Percentiles rank a stretch among this genome's conserved stretches.
These are phyloP conservation scores for Rhizomucor miehei DNA, from an alignment of 371 early-diverging fungal species.

Conservation along the genomic window DNA sequence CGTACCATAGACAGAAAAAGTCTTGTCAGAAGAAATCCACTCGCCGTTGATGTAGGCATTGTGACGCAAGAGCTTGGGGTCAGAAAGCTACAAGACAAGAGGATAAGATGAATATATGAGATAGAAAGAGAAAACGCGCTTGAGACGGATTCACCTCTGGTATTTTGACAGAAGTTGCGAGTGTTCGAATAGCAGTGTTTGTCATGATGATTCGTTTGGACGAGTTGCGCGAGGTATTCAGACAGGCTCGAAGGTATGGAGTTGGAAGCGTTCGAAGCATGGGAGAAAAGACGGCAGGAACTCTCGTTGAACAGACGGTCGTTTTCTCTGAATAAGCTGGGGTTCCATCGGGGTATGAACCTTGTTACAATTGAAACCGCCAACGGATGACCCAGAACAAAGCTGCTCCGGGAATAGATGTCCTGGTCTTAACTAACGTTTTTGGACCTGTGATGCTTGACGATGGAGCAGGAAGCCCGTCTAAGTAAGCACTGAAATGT, in stretches of 20 bases:
- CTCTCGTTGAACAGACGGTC: too few species aligned
- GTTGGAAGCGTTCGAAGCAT: slow-evolving; percentile 13
- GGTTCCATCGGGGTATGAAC: too few species aligned
- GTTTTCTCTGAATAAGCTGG: too few species aligned
- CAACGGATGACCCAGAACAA: too few species aligned
- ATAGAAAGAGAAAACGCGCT: background rate
- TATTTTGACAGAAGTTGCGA: slow-evolving; percentile 22
- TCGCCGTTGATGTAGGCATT: slow-evolving; percentile 54
- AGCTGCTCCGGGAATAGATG: too few species aligned
- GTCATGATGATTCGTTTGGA: slow-evolving; percentile 5
- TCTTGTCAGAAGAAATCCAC: slow-evolving; percentile 48
- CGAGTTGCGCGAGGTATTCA: slow-evolving; percentile 17
- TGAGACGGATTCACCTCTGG: slow-evolving; percentile 37
- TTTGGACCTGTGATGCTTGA: too few species aligned
- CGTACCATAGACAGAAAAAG: slow-evolving; percentile 46
- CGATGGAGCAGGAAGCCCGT: too few species aligned
- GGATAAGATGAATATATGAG: background rate
- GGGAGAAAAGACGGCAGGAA: too few species aligned
- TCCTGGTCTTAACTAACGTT: too few species aligned
- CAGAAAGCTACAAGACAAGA: slow-evolving; percentile 41
- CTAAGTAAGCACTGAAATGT: too few species aligned
- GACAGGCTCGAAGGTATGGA: slow-evolving; percentile 31
- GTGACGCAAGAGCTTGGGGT: slow-evolving; percentile 47
- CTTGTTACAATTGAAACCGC: too few species aligned
- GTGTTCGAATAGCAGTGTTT: slow-evolving; percentile 6